These are phyloP conservation scores for Didymella pomorum DNA, from an alignment of 2,329 filamentous ascomycete genomes.

Conservation along the genomic window DNA sequence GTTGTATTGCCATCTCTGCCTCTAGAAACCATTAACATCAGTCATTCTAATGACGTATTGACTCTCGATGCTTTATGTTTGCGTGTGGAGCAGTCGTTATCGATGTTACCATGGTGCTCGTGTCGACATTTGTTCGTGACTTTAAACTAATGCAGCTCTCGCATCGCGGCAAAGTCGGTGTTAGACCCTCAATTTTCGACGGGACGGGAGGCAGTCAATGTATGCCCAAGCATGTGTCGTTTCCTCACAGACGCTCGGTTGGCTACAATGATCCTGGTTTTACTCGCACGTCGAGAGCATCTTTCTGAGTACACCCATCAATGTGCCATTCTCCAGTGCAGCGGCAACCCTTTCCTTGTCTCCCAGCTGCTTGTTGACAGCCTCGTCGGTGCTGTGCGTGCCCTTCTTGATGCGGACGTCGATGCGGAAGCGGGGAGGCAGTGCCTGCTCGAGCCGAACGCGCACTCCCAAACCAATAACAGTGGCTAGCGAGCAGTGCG, in stretches of 20 bases:
- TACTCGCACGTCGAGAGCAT: slow-evolving; percentile 88
- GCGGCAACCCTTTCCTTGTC: slow-evolving; percentile 98
- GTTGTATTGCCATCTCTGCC: neutral
- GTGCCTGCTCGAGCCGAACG: slow-evolving; percentile 86
- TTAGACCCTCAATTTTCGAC: too few species aligned
- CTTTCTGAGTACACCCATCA: slow-evolving; percentile 87
- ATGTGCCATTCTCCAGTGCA: slow-evolving; percentile 89
- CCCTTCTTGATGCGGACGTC: slow-evolving; percentile 95
- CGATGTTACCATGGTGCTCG: neutral
- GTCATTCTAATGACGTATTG: neutral
- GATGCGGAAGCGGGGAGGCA: slow-evolving; percentile 90
- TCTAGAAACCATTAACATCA: neutral
- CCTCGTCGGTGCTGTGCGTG: slow-evolving; percentile 92
- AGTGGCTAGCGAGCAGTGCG: slow-evolving; percentile 94
- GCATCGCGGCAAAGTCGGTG: too few species aligned
- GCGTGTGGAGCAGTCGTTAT: too few species aligned
- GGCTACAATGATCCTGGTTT: neutral
- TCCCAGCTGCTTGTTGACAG: slow-evolving; percentile 94
- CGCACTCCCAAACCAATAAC: slow-evolving; percentile 94
- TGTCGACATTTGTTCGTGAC: neutral
- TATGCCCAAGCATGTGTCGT: neutral
- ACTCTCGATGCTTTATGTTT: neutral
- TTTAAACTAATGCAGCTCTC: neutral
- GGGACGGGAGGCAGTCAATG: neutral
- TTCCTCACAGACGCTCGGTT: neutral